Percentiles rank a stretch among this genome's conserved stretches.
phyloP scores from a whole-genome alignment of 441 rosid species.

The Metrosideros polymorpha region DNA sequence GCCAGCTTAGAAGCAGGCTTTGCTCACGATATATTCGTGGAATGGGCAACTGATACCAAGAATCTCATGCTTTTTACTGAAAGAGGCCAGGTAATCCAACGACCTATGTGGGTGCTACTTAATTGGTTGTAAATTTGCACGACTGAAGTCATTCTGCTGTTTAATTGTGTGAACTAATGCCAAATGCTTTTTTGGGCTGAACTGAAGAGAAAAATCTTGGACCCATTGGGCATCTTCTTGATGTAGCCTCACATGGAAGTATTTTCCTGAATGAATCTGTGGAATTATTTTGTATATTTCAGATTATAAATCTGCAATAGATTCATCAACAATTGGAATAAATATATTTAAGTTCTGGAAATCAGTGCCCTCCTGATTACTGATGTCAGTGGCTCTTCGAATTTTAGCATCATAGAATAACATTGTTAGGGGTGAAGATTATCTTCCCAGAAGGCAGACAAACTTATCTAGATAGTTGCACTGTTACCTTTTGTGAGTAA shows the following conservation, averaged over 20 bases:
- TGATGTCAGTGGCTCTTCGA: background rate
- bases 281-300: background rate
- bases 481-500: background rate
- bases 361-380: background rate
- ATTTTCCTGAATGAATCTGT: background rate
- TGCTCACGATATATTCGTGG: constrained; percentile 90
- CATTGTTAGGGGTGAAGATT: background rate
- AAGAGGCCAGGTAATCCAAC: constrained; percentile 72
- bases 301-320: background rate
- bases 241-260: background rate
- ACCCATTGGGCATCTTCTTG: background rate
- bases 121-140: background rate
- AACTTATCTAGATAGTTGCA: background rate
- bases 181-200: background rate
- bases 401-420: background rate
- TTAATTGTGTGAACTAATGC: background rate
- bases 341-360: background rate
- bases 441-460: background rate
- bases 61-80: constrained; percentile 91
- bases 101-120: background rate
- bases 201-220: background rate
- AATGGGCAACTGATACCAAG: constrained; percentile 83
- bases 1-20: constrained; percentile 96
- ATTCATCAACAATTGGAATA: background rate
- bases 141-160: background rate